Conservation (phyloP, 441 rosid species). For the Cnidoscolus chayamansa region DNA sequence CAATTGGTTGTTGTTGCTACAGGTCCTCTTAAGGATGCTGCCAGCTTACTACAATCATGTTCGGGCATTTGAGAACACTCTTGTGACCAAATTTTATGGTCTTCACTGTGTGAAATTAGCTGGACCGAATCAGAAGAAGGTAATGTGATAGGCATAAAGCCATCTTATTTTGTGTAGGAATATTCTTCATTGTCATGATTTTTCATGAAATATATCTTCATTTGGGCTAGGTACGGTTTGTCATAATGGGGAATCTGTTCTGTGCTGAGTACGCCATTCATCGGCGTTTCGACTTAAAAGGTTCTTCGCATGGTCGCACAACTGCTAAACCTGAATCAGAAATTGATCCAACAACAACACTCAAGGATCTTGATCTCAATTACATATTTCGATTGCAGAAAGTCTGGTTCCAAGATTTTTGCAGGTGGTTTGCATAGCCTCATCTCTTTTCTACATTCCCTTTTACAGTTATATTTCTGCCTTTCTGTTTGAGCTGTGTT, state of each 20-base stretch:
- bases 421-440: slow-evolving; percentile 49
- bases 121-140: slow-evolving; percentile 90
- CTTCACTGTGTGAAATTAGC: slow-evolving; percentile 86
- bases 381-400: slow-evolving; percentile 70
- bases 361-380: slow-evolving; percentile 95
- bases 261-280: slow-evolving; percentile 72
- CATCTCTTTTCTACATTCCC: not conserved
- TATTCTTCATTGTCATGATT: slow-evolving; percentile 5
- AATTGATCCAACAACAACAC: slow-evolving; percentile 78
- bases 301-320: slow-evolving; percentile 90
- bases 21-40: slow-evolving; percentile 95
- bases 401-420: slow-evolving; percentile 84
- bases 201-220: not conserved
- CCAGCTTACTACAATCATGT: slow-evolving; percentile 95
- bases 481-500: not conserved
- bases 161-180: slow-evolving; percentile 7
- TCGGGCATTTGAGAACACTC: slow-evolving; percentile 73
- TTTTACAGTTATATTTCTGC: not conserved
- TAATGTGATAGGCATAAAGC: slow-evolving; percentile 24
- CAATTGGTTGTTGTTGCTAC: slow-evolving; percentile 21
- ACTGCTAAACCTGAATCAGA: slow-evolving; percentile 82
- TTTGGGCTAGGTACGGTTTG: slow-evolving; percentile 67
- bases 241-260: slow-evolving; percentile 93
- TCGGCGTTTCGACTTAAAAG: slow-evolving; percentile 91
- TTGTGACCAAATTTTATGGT: slow-evolving; percentile 84